These are phyloP conservation scores for Volutella citrinella DNA, from an alignment of 2,329 filamentous ascomycete genomes.

Conservation along the genomic window DNA sequence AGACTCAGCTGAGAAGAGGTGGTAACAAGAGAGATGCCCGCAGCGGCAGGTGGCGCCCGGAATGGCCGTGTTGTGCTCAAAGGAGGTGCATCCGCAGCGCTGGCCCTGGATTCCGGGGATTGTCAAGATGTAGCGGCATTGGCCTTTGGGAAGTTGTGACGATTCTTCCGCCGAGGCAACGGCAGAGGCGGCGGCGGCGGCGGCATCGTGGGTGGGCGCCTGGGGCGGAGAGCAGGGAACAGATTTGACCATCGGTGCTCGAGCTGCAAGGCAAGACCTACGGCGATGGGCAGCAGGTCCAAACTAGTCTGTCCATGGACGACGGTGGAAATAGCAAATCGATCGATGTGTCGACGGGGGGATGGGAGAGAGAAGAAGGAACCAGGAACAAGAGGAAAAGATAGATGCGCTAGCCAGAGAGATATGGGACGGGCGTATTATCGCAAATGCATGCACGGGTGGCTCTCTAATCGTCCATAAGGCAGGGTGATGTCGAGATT, in stretches of 20 bases:
- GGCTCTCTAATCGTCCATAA: constrained; percentile 27
- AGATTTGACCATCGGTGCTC: constrained; percentile 26
- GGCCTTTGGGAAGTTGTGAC: constrained; percentile 51
- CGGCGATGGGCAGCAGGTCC: constrained; percentile 16
- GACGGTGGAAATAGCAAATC: constrained; percentile 16
- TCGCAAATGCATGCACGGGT: constrained; percentile 11
- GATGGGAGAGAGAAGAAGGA: too few species aligned
- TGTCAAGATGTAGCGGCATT: constrained; percentile 58
- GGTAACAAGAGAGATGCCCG: constrained; percentile 59
- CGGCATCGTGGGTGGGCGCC: constrained; percentile 25
- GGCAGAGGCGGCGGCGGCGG: too few species aligned
- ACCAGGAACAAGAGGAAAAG: too few species aligned
- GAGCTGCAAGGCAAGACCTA: constrained; percentile 22
- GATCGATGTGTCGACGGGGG: too few species aligned
- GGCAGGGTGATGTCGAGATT: constrained; percentile 29
- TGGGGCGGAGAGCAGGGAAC: constrained; percentile 21
- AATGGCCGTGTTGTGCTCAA: constrained; percentile 51
- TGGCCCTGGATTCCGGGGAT: constrained; percentile 55
- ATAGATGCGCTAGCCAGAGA: too few species aligned
- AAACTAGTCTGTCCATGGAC: constrained; percentile 26
- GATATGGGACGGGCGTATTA: constrained; percentile 18
- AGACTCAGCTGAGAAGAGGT: too few species aligned
- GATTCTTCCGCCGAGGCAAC: too few species aligned
- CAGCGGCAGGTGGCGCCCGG: constrained; percentile 57
- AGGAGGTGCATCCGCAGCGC: constrained; percentile 57